Conservation (phyloP, 176 grass and related monocot species). For the Avena eriantha region DNA sequence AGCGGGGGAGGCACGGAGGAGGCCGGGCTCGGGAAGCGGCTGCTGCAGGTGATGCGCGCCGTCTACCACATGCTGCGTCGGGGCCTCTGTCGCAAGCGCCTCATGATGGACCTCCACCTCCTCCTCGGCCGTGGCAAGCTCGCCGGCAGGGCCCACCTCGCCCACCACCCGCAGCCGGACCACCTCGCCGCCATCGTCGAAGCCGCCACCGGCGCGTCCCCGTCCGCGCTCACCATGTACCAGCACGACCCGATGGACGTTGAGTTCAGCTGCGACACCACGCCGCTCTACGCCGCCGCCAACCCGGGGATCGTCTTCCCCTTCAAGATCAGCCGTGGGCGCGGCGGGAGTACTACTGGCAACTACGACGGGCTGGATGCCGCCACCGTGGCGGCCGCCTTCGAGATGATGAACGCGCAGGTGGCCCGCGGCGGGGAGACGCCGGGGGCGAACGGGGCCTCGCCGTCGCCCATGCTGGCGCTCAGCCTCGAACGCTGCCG, state of each 20-base stretch:
- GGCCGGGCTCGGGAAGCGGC: conserved; percentile 56
- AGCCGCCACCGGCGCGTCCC: not conserved
- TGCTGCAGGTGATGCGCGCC: conserved; percentile 59
- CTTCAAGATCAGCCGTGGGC: conserved; percentile 41
- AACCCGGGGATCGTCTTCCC: conserved; percentile 23
- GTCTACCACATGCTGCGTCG: conserved; percentile 84
- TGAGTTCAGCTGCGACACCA: conserved; percentile 94
- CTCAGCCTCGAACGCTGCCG: conserved; percentile 64
- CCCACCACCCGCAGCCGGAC: conserved; percentile 30
- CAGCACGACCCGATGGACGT: conserved; percentile 59
- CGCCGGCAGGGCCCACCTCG: conserved; percentile 60
- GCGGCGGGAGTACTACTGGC: not conserved
- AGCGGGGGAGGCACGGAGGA: not conserved
- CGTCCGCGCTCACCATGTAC: conserved; percentile 36
- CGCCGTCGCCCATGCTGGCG: conserved; percentile 65
- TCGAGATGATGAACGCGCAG: conserved; percentile 71
- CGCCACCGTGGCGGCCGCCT: conserved; percentile 53
- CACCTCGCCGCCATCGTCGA: not conserved
- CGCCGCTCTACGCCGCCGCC: conserved; percentile 44
- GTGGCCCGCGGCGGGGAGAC: not conserved
- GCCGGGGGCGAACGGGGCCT: not conserved
- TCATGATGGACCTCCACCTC: conserved; percentile 77
- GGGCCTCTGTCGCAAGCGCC: conserved; percentile 72
- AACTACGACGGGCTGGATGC: conserved; percentile 40
- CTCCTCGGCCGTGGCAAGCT: conserved; percentile 80